These are phyloP conservation scores for Cantharellus anzutake DNA, from an alignment of 768 basidiomycete species.

Conservation along the genomic window DNA sequence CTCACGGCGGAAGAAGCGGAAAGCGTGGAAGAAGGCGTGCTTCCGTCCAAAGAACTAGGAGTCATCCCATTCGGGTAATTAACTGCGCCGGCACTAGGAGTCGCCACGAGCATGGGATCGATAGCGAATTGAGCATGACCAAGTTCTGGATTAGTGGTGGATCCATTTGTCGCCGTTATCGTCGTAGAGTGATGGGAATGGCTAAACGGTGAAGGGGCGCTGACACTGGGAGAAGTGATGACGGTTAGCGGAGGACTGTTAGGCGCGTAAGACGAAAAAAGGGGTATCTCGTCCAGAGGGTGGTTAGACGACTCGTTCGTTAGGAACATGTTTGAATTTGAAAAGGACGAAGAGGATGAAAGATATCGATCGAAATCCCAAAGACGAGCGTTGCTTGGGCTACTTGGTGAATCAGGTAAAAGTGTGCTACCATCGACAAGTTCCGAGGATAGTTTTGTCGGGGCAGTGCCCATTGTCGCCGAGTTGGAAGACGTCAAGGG, in stretches of 20 bases:
- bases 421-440: too few species aligned
- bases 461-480: neutral
- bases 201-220: neutral
- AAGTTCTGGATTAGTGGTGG: neutral
- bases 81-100: constrained; percentile 20
- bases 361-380: neutral
- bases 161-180: too few species aligned
- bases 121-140: constrained; percentile 24
- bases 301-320: neutral
- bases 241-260: neutral
- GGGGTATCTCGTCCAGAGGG: neutral
- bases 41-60: neutral
- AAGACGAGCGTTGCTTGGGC: neutral
- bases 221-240: neutral
- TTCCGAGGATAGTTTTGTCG: too few species aligned
- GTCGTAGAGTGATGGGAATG: too few species aligned
- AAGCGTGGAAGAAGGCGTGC: neutral
- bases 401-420: too few species aligned
- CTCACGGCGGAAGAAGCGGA: neutral
- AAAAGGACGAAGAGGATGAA: neutral
- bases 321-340: neutral
- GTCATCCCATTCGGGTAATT: neutral
- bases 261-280: neutral
- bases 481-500: neutral
- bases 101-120: constrained; percentile 60